Conservation (phyloP, 2,329 filamentous ascomycete species). For the Calonectria fujianensis region DNA sequence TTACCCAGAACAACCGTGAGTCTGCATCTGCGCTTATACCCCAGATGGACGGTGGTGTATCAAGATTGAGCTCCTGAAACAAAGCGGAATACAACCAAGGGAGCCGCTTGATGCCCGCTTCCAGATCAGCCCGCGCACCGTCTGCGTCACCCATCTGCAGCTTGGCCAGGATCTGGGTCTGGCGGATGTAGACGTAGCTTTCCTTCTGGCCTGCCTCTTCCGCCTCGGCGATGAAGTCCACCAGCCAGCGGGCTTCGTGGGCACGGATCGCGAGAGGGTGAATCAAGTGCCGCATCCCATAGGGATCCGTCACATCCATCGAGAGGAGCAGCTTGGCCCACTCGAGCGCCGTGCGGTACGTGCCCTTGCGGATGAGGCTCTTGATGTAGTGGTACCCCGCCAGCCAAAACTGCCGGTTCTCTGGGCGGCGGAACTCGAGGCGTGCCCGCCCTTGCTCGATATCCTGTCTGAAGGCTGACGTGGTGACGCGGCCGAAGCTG, state of each 20-base stretch:
- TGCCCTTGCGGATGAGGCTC: conserved; percentile 91
- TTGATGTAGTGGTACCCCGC: conserved; percentile 92
- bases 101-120: conserved; percentile 80
- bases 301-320: conserved; percentile 86
- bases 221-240: conserved; percentile 77
- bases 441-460: conserved; percentile 86
- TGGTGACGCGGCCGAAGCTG: conserved; percentile 90
- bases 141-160: conserved; percentile 80
- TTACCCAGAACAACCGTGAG: conserved; percentile 79
- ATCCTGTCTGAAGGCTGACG: conserved; percentile 86
- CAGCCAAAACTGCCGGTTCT: conserved; percentile 95
- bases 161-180: conserved; percentile 85
- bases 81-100: conserved; percentile 91
- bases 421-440: conserved; percentile 86
- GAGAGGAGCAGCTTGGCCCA: conserved; percentile 92
- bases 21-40: conserved; percentile 80
- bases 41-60: conserved; percentile 88
- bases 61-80: conserved; percentile 86
- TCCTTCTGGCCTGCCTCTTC: conserved; percentile 60
- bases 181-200: conserved; percentile 80
- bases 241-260: conserved; percentile 83
- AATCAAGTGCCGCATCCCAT: conserved; percentile 86
- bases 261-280: conserved; percentile 91
- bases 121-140: conserved; percentile 79
- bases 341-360: conserved; percentile 93